These are phyloP conservation scores for Diophrys appendiculata DNA, from an alignment of 73 alveolate species.

Conservation along the genomic window DNA sequence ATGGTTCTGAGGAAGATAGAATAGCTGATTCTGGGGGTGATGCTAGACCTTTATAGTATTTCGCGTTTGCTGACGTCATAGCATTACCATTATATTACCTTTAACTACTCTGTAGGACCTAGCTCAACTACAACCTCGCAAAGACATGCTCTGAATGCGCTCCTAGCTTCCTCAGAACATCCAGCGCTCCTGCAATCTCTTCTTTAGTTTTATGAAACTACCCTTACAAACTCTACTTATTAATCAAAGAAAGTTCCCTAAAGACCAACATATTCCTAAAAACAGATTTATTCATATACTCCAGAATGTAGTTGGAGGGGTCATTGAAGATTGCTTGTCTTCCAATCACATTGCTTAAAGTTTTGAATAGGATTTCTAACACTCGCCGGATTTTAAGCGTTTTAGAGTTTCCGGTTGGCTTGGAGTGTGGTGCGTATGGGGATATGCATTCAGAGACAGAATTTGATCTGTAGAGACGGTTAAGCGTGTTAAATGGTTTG, in stretches of 20 bases:
- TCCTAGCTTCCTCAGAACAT: background rate
- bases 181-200: background rate
- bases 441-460: background rate
- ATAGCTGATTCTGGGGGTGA: background rate
- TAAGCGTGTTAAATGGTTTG: background rate
- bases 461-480: background rate
- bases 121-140: background rate
- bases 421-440: background rate
- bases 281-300: background rate
- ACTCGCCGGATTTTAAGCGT: slow-evolving; percentile 11
- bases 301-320: background rate
- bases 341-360: background rate
- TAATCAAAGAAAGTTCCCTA: background rate
- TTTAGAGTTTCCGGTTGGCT: slow-evolving; percentile 33
- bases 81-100: background rate
- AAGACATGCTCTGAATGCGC: background rate
- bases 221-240: background rate
- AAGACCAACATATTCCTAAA: background rate
- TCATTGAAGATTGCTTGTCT: background rate
- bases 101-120: background rate
- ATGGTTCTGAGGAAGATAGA: background rate
- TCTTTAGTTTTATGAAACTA: no score
- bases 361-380: background rate
- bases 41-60: background rate
- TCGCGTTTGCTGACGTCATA: background rate